Percentiles rank a stretch among this genome's conserved stretches.
These are phyloP conservation scores for Cercospora citrullina DNA, from an alignment of 2,329 filamentous ascomycete genomes.

Conservation along the genomic window DNA sequence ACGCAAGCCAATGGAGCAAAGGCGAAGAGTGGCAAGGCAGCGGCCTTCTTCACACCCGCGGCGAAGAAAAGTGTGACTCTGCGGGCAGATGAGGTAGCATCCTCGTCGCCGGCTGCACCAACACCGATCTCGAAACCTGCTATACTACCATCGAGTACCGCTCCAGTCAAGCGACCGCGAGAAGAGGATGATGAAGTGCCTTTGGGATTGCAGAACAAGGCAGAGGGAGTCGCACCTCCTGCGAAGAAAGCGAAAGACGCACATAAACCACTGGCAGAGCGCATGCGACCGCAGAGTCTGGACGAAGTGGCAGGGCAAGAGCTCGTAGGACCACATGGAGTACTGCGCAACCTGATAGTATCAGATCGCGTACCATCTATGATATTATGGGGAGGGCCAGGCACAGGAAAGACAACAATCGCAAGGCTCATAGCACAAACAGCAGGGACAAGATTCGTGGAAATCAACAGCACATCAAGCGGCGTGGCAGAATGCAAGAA, in stretches of 20 bases:
- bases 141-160: conserved; percentile 26
- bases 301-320: conserved; percentile 91
- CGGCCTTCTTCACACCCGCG: conserved; percentile 58
- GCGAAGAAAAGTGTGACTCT: conserved; percentile 42
- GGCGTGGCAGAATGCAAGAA: conserved; percentile 91
- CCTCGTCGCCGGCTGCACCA: conserved; percentile 26
- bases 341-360: conserved; percentile 83
- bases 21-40: conserved; percentile 40
- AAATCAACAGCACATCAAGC: conserved; percentile 90
- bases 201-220: conserved; percentile 4
- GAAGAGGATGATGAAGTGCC: conserved; percentile 28
- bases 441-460: conserved; percentile 82
- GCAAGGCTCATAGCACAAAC: conserved; percentile 83
- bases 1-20: conserved; percentile 33
- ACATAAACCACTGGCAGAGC: conserved; percentile 82
- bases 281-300: conserved; percentile 81
- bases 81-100: conserved; percentile 30
- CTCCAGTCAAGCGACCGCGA: conserved; percentile 32
- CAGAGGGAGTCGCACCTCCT: conserved; percentile 44
- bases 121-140: conserved; percentile 18
- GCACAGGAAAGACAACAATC: conserved; percentile 87
- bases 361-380: conserved; percentile 85
- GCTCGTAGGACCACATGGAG: conserved; percentile 79
- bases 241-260: conserved; percentile 68
- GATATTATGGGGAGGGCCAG: conserved; percentile 85